Percentiles rank a stretch among this genome's conserved stretches.
Conservation (phyloP, 78 protist genomes). For the Diacronema lutheri region DNA sequence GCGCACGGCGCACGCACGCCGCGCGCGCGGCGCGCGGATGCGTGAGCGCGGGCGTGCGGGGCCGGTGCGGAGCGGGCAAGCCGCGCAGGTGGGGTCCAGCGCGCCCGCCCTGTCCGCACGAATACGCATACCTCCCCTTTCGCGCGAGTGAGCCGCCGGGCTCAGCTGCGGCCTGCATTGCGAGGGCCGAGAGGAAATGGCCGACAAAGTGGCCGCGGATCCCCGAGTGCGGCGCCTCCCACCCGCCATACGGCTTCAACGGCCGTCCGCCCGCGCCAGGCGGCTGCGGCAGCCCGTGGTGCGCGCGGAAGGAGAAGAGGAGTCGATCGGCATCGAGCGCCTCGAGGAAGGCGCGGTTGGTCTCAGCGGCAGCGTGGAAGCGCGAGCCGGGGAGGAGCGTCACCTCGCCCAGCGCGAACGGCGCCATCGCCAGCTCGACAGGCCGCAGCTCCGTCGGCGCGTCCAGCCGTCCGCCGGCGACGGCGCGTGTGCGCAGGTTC, state of each 20-base stretch:
- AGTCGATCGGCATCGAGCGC: neutral
- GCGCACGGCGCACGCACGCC: neutral
- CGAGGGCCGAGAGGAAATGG: neutral
- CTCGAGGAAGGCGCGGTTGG: neutral
- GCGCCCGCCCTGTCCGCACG: too few relatives aligned
- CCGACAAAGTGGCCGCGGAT: slow-evolving; percentile 16
- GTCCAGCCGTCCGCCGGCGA: too few relatives aligned
- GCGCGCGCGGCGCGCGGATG: too few relatives aligned
- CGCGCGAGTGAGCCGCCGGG: neutral
- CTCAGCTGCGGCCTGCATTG: neutral
- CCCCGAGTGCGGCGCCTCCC: neutral
- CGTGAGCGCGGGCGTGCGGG: too few relatives aligned
- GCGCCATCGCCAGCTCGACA: neutral
- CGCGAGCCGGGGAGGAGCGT: neutral
- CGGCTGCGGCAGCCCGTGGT: neutral
- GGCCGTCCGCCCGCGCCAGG: neutral
- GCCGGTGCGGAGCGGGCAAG: too few relatives aligned
- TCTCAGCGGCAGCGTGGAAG: neutral
- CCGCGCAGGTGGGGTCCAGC: too few relatives aligned
- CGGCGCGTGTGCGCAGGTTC: too few relatives aligned
- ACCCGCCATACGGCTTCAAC: neutral
- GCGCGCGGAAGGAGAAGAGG: neutral
- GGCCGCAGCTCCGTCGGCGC: too few relatives aligned
- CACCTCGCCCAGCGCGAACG: neutral
- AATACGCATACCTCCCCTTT: too few relatives aligned